Evolutionary conservation across 2,329 filamentous ascomycete species (phyloP).

Genomic region (Davidsoniella virescens): DNA sequence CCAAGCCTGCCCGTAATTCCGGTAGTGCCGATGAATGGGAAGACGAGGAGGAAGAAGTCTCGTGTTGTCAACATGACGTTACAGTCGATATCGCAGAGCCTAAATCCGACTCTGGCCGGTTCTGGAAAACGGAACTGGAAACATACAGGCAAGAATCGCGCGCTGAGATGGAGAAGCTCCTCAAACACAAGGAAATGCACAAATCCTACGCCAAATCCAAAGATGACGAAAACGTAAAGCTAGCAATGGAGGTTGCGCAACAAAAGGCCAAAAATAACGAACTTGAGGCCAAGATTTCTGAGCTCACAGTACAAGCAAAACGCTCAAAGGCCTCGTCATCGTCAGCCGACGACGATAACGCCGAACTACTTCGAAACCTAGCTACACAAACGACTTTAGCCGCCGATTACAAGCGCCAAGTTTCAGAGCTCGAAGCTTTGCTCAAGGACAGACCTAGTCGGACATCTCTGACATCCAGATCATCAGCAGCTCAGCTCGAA

Average conservation of each 20-base stretch:
- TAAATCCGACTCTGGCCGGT: slow-evolving; percentile 56
- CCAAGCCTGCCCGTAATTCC: slow-evolving; percentile 15
- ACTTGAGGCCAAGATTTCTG: slow-evolving; percentile 42
- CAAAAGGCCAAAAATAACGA: slow-evolving; percentile 54
- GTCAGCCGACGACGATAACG: slow-evolving; percentile 26
- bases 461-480: slow-evolving; percentile 29
- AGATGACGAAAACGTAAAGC: slow-evolving; percentile 51
- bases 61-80: slow-evolving; percentile 38
- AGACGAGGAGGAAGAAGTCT: slow-evolving; percentile 29
- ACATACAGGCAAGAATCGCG: slow-evolving; percentile 57
- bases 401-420: slow-evolving; percentile 40
- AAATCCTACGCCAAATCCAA: slow-evolving; percentile 68
- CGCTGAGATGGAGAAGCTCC: slow-evolving; percentile 58
- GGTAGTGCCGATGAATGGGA: slow-evolving; percentile 35
- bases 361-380: slow-evolving; percentile 35
- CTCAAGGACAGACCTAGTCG: slow-evolving; percentile 27
- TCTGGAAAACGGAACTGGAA: slow-evolving; percentile 67
- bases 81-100: slow-evolving; percentile 59
- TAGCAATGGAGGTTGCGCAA: slow-evolving; percentile 48
- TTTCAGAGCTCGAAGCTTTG: slow-evolving; percentile 40
- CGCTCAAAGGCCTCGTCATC: slow-evolving; percentile 15
- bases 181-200: slow-evolving; percentile 64
- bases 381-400: slow-evolving; percentile 41
- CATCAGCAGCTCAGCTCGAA: slow-evolving; percentile 35
- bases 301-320: slow-evolving; percentile 29